Percentiles rank a stretch among this genome's conserved stretches.
Evolutionary conservation across 768 basidiomycete species (phyloP).

Genomic region (Tulasnella sp.): DNA sequence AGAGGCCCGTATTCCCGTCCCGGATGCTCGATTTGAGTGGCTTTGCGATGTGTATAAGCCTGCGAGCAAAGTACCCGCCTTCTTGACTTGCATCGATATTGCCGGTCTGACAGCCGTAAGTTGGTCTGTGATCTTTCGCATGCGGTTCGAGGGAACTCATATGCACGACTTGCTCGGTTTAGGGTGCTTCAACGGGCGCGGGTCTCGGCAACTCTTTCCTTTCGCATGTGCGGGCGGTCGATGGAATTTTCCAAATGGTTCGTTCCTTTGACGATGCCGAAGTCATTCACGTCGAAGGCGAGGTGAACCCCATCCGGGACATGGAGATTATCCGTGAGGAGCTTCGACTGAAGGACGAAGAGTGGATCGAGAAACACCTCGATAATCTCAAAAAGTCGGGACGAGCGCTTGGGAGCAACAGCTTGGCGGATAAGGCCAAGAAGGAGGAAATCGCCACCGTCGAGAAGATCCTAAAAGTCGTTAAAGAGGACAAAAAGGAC

Average conservation of each 20-base stretch:
- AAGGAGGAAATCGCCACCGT: slow-evolving; percentile 92
- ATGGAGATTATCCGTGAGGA: slow-evolving; percentile 98
- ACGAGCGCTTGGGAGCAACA: slow-evolving; percentile 65
- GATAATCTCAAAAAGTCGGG: slow-evolving; percentile 71
- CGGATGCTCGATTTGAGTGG: slow-evolving; percentile 93
- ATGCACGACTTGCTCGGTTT: not conserved
- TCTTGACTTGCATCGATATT: slow-evolving; percentile 97
- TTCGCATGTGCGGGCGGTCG: slow-evolving; percentile 95
- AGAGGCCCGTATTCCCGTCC: slow-evolving; percentile 87
- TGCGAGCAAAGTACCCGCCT: slow-evolving; percentile 78
- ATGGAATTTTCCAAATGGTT: slow-evolving; percentile 98
- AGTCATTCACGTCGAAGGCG: slow-evolving; percentile 98
- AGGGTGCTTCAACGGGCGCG: slow-evolving; percentile 96
- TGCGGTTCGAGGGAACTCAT: not conserved
- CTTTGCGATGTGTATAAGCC: slow-evolving; percentile 89
- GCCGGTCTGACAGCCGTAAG: slow-evolving; percentile 91
- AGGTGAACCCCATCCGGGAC: slow-evolving; percentile 91
- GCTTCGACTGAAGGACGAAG: slow-evolving; percentile 92
- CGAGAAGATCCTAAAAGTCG: slow-evolving; percentile 75
- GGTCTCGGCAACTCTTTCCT: slow-evolving; percentile 97
- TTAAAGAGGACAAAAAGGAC: slow-evolving; percentile 80
- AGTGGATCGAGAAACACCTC: slow-evolving; percentile 93
- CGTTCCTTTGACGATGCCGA: slow-evolving; percentile 99
- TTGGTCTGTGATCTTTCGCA: slow-evolving; percentile 24
- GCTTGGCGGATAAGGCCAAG: slow-evolving; percentile 88